Conservation (phyloP, 1,284 basidiomycete species). For the Fomes fomentarius region DNA sequence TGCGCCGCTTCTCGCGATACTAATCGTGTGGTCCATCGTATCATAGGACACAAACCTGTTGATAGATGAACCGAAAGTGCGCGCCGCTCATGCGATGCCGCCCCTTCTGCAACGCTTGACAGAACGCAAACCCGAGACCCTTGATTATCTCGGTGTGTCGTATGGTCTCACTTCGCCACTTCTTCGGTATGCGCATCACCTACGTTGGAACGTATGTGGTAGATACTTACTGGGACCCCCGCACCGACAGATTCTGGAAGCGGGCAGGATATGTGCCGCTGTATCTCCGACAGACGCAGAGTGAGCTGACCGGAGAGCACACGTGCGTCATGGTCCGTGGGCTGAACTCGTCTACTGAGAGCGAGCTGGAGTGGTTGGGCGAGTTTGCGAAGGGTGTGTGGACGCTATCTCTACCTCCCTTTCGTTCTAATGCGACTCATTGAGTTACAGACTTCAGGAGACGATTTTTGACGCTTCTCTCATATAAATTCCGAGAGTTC, state of each 20-base stretch:
- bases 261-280: conserved; percentile 89
- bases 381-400: conserved; percentile 87
- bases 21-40: neutral
- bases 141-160: conserved; percentile 97
- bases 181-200: conserved; percentile 55
- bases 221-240: neutral
- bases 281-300: conserved; percentile 92
- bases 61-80: conserved; percentile 77
- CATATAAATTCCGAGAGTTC: conserved; percentile 95
- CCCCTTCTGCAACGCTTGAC: conserved; percentile 91
- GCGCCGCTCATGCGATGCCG: conserved; percentile 84
- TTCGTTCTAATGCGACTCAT: neutral
- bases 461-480: conserved; percentile 88
- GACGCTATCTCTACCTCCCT: neutral
- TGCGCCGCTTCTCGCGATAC: too few species aligned
- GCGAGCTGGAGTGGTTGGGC: conserved; percentile 79
- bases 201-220: neutral
- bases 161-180: conserved; percentile 93
- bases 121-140: conserved; percentile 86
- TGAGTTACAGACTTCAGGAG: conserved; percentile 79
- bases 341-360: conserved; percentile 69
- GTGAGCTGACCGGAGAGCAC: conserved; percentile 96
- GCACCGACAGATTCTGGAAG: conserved; percentile 93
- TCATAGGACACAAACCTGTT: conserved; percentile 55
- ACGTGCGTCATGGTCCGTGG: conserved; percentile 92